A percentile compares a stretch with the other conserved stretches of the same genome.
These are phyloP conservation scores for Daldinia eschscholtzii DNA, from an alignment of 2,329 filamentous ascomycete species.

Conservation along the genomic window DNA sequence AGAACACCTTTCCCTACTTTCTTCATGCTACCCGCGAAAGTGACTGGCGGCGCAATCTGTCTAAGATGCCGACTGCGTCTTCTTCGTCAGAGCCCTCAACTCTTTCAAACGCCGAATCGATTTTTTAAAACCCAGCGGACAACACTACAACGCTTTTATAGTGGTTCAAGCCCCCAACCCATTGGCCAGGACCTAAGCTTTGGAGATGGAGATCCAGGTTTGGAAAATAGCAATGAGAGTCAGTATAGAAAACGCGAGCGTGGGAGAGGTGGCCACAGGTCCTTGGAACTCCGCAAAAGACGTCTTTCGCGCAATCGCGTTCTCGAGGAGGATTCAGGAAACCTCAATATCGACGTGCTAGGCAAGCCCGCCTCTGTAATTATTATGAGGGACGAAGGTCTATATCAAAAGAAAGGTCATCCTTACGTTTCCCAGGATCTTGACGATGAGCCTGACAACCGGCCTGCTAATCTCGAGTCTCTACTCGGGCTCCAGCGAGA, in stretches of 20 bases:
- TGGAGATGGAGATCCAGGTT: not conserved
- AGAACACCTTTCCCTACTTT: not conserved
- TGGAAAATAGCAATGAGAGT: not conserved
- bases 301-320: conserved; percentile 46
- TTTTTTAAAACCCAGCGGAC: conserved; percentile 21
- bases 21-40: conserved; percentile 54
- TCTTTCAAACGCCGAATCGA: conserved; percentile 22
- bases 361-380: conserved; percentile 61
- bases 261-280: conserved; percentile 24
- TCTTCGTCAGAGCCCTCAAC: conserved; percentile 44
- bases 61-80: conserved; percentile 56
- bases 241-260: not conserved
- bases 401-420: conserved; percentile 26
- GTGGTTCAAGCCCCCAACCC: not conserved
- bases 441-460: conserved; percentile 33
- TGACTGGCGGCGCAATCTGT: conserved; percentile 55
- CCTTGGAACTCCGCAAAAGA: conserved; percentile 35
- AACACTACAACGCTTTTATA: conserved; percentile 25
- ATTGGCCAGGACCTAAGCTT: too few relatives aligned
- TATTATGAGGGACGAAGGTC: conserved; percentile 58
- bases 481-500: conserved; percentile 49
- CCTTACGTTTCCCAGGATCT: not conserved
- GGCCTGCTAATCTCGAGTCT: conserved; percentile 52
- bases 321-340: conserved; percentile 42
- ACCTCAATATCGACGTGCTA: conserved; percentile 53